A percentile compares a stretch with the other conserved stretches of the same genome.
phyloP scores from a whole-genome alignment of 495 filamentous ascomycete species.

The Entonaema liquescens region DNA sequence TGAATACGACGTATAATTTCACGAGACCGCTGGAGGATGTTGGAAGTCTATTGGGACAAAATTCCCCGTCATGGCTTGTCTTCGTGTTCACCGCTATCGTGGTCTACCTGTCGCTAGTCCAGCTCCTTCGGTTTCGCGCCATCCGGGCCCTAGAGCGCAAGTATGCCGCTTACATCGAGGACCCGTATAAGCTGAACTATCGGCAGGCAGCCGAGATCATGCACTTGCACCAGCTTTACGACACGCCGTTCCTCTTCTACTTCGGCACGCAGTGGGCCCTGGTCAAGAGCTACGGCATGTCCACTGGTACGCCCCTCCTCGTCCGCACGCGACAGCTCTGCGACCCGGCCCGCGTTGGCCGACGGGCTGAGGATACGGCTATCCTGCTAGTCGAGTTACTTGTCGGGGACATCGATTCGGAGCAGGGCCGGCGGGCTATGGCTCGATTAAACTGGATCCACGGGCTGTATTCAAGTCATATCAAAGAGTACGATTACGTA shows the following conservation, averaged over 20 bases:
- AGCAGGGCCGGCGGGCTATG: slow-evolving; percentile 60
- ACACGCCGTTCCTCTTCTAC: slow-evolving; percentile 39
- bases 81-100: slow-evolving; percentile 21
- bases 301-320: slow-evolving; percentile 64
- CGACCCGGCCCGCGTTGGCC: slow-evolving; percentile 56
- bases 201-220: slow-evolving; percentile 40
- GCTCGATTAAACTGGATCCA: slow-evolving; percentile 71
- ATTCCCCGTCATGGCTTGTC: slow-evolving; percentile 18
- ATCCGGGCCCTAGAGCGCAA: slow-evolving; percentile 32
- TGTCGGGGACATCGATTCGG: slow-evolving; percentile 50
- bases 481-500: slow-evolving; percentile 50
- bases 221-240: slow-evolving; percentile 37
- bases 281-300: slow-evolving; percentile 70
- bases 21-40: neutral
- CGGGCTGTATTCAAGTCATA: slow-evolving; percentile 57
- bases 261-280: slow-evolving; percentile 47
- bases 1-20: neutral
- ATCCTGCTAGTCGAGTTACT: slow-evolving; percentile 66
- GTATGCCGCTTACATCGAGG: slow-evolving; percentile 29
- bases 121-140: slow-evolving; percentile 38
- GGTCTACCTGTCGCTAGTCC: slow-evolving; percentile 32
- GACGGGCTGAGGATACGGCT: slow-evolving; percentile 70
- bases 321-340: slow-evolving; percentile 66
- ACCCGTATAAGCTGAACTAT: slow-evolving; percentile 41
- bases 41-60: neutral